Conservation (phyloP, 1,284 basidiomycete species). For the Papiliotrema flavescens region DNA sequence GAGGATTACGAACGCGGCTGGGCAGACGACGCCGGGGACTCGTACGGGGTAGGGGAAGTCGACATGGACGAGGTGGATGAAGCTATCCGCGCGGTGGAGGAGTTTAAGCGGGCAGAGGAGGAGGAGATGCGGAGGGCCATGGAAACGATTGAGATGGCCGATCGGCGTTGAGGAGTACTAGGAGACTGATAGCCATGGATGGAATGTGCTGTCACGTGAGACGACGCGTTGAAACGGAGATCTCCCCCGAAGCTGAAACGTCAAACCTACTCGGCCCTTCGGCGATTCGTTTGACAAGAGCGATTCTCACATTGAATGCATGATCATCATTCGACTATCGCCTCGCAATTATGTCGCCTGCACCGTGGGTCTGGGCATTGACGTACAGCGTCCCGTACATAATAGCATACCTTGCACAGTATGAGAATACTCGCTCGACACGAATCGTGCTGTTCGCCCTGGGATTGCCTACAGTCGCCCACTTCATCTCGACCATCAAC, state of each 20-base stretch:
- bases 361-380: neutral
- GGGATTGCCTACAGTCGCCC: neutral
- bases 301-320: neutral
- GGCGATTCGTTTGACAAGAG: too few species aligned
- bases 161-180: constrained; percentile 7
- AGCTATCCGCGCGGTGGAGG: constrained; percentile 11
- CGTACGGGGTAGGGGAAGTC: too few species aligned
- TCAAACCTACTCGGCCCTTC: too few species aligned
- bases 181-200: too few species aligned
- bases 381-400: neutral
- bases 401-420: neutral
- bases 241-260: too few species aligned
- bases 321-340: neutral
- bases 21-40: neutral
- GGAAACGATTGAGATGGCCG: constrained; percentile 25
- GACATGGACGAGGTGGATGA: constrained; percentile 6
- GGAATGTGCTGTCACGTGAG: too few species aligned
- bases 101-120: constrained; percentile 6
- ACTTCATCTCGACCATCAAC: constrained; percentile 1
- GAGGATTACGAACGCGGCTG: neutral
- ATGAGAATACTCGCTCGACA: neutral
- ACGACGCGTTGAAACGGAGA: too few species aligned
- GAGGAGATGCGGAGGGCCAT: constrained; percentile 23
- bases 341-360: neutral
- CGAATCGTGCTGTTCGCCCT: constrained; percentile 2